Evolutionary conservation across 2,329 filamentous ascomycete species (phyloP).

Genomic region (Scedosporium dehoogii): DNA sequence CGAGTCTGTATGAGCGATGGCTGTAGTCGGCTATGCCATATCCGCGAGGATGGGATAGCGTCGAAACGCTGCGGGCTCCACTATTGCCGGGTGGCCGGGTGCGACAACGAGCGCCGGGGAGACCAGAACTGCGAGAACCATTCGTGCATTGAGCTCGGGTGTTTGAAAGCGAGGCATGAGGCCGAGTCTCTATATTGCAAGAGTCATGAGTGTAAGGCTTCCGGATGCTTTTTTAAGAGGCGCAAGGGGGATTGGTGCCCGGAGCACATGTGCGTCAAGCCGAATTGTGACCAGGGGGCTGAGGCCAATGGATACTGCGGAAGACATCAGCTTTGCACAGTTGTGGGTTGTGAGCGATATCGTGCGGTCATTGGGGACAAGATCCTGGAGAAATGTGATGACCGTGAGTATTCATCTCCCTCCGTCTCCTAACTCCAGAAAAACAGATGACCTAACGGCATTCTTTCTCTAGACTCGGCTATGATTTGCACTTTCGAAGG

Average conservation of each 20-base stretch:
- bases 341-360: conserved; percentile 4
- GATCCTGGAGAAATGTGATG: conserved; percentile 3
- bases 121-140: conserved; percentile 8
- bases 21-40: conserved; percentile 13
- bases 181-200: conserved; percentile 12
- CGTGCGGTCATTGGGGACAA: neutral
- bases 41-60: conserved; percentile 9
- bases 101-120: conserved; percentile 8
- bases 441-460: neutral
- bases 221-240: conserved; percentile 12
- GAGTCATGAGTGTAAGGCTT: conserved; percentile 12
- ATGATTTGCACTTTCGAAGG: conserved; percentile 2
- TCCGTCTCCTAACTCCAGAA: neutral
- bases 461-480: conserved; percentile 1
- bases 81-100: conserved; percentile 11
- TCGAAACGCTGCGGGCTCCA: conserved; percentile 11
- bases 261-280: conserved; percentile 8
- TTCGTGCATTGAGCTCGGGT: conserved; percentile 11
- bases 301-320: conserved; percentile 3
- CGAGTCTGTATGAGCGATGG: conserved; percentile 11
- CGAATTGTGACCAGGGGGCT: conserved; percentile 3
- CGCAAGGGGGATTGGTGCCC: conserved; percentile 7
- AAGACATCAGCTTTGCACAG: conserved; percentile 6
- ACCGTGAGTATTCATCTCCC: conserved; percentile 2
- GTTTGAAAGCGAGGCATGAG: conserved; percentile 5